These are phyloP conservation scores for Schoenoplectus tabernaemontani DNA, from an alignment of 202 grass and related monocot species.

Conservation along the genomic window DNA sequence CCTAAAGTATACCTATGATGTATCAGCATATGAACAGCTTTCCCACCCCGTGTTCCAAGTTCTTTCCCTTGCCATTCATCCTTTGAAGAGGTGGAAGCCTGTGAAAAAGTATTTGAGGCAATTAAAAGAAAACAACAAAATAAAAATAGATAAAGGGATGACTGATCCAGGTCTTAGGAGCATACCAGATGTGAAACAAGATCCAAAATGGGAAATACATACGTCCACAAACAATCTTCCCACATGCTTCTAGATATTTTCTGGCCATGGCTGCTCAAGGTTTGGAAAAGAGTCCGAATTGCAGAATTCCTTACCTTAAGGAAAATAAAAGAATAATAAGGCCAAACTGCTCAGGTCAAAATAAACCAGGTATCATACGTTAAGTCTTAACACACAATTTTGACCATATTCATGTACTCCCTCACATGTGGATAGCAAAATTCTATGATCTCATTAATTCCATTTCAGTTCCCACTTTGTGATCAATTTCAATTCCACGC, in stretches of 20 bases:
- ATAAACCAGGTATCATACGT: not conserved
- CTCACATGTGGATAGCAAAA: not conserved
- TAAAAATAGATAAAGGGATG: conserved; percentile 17
- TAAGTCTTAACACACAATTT: not conserved
- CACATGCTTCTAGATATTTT: conserved; percentile 88
- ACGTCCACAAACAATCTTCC: conserved; percentile 91
- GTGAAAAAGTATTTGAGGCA: conserved; percentile 27
- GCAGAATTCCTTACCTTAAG: conserved; percentile 89
- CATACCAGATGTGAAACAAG: conserved; percentile 90
- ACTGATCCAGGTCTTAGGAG: conserved; percentile 14
- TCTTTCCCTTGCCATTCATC: conserved; percentile 99
- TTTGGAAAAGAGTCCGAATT: conserved; percentile 90
- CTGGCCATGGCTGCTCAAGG: conserved; percentile 85
- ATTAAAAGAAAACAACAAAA: conserved; percentile 26
- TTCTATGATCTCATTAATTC: not conserved
- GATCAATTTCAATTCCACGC: too few species aligned
- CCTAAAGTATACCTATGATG: conserved; percentile 72
- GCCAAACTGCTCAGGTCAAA: not conserved
- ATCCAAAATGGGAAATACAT: conserved; percentile 95
- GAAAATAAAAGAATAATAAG: conserved; percentile 27
- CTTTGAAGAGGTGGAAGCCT: conserved; percentile 89
- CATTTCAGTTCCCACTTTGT: too few species aligned
- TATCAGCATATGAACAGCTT: conserved; percentile 99
- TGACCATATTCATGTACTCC: not conserved
- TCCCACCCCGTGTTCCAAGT: conserved; percentile 84